phyloP scores from a whole-genome alignment of 805 yeast genomes.

The Wickerhamiella brachini region DNA sequence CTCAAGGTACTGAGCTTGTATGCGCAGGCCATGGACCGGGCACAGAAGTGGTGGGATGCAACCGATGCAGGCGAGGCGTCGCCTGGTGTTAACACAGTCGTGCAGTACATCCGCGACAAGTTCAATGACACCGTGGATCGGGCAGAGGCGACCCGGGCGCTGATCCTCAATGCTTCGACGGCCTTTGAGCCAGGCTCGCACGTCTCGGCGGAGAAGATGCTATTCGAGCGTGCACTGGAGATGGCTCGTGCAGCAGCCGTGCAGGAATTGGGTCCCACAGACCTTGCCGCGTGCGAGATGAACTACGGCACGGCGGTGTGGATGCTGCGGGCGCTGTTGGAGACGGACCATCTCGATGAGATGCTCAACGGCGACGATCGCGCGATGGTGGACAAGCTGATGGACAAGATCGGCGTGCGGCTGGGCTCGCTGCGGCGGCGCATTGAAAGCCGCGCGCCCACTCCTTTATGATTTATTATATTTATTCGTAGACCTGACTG shows the following conservation, averaged over 20 bases:
- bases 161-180: slow-evolving; percentile 24
- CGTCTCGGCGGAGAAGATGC: slow-evolving; percentile 60
- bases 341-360: slow-evolving; percentile 27
- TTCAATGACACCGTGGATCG: slow-evolving; percentile 82
- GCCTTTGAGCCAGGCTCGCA: slow-evolving; percentile 2
- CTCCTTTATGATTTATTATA: not conserved
- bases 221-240: slow-evolving; percentile 88
- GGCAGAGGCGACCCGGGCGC: slow-evolving; percentile 61
- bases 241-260: slow-evolving; percentile 86
- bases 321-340: slow-evolving; percentile 85
- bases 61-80: slow-evolving; percentile 9
- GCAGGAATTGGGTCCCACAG: slow-evolving; percentile 60
- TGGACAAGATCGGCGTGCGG: slow-evolving; percentile 69
- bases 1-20: slow-evolving; percentile 70
- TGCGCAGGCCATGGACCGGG: slow-evolving; percentile 74
- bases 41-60: slow-evolving; percentile 81
- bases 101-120: slow-evolving; percentile 82
- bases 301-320: slow-evolving; percentile 86
- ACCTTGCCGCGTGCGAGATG: slow-evolving; percentile 63
- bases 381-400: slow-evolving; percentile 64
- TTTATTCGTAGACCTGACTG: not conserved
- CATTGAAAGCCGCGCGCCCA: not conserved
- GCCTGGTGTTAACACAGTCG: slow-evolving; percentile 30
- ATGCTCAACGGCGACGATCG: slow-evolving; percentile 57
- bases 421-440: not conserved